Percentiles rank a stretch among this genome's conserved stretches.
Evolutionary conservation across 257 asterid species (phyloP).

Genomic region (Nicotiana obtusifolia): DNA sequence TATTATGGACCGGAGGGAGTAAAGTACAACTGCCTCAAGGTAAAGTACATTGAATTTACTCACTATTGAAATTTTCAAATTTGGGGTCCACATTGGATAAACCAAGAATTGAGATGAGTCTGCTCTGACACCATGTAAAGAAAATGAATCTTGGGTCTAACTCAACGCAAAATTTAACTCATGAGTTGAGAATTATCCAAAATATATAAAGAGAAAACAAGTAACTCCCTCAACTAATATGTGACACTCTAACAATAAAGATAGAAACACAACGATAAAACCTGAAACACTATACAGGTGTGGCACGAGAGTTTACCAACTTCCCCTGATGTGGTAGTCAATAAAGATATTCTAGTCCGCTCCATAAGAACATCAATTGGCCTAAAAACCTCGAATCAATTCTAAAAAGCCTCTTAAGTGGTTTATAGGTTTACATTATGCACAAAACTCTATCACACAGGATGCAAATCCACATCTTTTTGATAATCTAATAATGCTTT

Average conservation of each 20-base stretch:
- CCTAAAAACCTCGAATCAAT: not conserved
- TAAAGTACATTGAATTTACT: no score
- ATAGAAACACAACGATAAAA: not conserved
- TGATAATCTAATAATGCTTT: not conserved
- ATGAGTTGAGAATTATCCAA: not conserved
- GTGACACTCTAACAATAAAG: not conserved
- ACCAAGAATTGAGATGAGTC: not conserved
- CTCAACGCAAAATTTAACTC: not conserved
- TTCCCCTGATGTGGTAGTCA: not conserved
- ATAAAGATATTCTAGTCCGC: not conserved
- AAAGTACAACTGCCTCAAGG: no score
- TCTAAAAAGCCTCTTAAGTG: not conserved
- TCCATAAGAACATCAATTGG: not conserved
- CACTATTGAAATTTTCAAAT: no score
- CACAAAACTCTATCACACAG: not conserved
- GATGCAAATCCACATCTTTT: not conserved
- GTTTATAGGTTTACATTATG: not conserved
- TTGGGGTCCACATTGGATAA: not conserved
- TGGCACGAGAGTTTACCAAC: not conserved
- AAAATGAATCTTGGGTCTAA: not conserved
- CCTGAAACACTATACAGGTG: not conserved
- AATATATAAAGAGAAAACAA: no score
- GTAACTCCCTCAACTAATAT: not conserved
- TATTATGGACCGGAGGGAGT: no score
- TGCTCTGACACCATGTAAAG: not conserved